Percentiles rank a stretch among this genome's conserved stretches.
Conservation (phyloP, 2,329 filamentous ascomycete species). For the Colletotrichum horii region DNA sequence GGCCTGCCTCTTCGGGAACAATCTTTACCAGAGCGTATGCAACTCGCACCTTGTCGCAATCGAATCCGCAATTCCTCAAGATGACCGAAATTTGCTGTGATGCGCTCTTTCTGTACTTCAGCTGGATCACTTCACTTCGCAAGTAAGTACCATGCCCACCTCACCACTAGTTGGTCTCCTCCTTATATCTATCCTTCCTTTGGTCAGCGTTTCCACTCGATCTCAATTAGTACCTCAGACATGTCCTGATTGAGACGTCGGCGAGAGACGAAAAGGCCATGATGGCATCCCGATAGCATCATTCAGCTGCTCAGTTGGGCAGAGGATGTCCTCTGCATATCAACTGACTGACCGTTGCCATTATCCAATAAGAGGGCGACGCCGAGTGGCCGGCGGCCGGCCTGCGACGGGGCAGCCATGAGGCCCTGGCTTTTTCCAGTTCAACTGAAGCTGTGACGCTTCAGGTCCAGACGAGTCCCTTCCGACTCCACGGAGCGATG, state of each 20-base stretch:
- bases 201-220: not conserved
- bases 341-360: not conserved
- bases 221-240: not conserved
- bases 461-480: not conserved
- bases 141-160: not conserved
- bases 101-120: not conserved
- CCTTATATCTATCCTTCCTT: not conserved
- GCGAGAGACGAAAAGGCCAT: not conserved
- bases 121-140: not conserved
- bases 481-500: not conserved
- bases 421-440: not conserved
- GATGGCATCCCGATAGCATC: not conserved
- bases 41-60: not conserved
- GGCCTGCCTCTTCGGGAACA: not conserved
- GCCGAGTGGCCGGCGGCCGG: not conserved
- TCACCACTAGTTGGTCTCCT: not conserved
- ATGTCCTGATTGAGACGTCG: not conserved
- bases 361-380: conserved; percentile 14
- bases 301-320: not conserved
- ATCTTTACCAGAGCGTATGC: not conserved
- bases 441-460: conserved; percentile 19
- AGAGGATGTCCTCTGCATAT: not conserved
- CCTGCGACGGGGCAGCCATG: conserved; percentile 15
- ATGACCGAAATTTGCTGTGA: not conserved
- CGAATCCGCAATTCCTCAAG: not conserved